Evolutionary conservation across 2,329 filamentous ascomycete genomes (phyloP).

Genomic region (Allantophomopsis cytisporea): DNA sequence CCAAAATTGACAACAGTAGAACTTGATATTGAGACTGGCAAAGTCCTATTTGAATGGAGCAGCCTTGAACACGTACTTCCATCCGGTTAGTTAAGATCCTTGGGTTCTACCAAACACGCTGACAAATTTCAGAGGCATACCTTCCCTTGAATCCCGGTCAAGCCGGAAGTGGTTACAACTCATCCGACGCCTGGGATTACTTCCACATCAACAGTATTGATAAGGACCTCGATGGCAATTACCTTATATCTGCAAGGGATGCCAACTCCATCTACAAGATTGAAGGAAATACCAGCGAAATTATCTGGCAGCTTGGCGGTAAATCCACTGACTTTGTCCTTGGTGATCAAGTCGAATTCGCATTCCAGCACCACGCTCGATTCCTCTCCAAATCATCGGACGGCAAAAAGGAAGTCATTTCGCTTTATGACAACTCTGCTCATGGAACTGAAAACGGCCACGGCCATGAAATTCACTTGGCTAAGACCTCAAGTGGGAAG

Average conservation of each 20-base stretch:
- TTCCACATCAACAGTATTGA: slow-evolving; percentile 23
- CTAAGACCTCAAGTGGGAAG: slow-evolving; percentile 9
- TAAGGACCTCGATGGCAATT: slow-evolving; percentile 25
- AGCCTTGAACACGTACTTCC: slow-evolving; percentile 35
- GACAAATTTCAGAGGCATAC: slow-evolving; percentile 23
- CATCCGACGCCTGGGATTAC: slow-evolving; percentile 25
- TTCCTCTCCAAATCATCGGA: slow-evolving; percentile 16
- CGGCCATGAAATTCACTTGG: slow-evolving; percentile 5
- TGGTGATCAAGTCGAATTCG: slow-evolving; percentile 28
- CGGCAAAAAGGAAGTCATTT: slow-evolving; percentile 7
- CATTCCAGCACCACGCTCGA: slow-evolving; percentile 34
- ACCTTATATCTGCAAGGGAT: slow-evolving; percentile 31
- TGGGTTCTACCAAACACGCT: slow-evolving; percentile 2
- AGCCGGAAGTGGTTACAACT: slow-evolving; percentile 21
- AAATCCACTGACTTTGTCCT: slow-evolving; percentile 26
- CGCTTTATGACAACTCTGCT: slow-evolving; percentile 12
- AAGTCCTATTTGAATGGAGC: slow-evolving; percentile 44
- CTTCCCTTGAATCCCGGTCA: slow-evolving; percentile 31
- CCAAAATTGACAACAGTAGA: slow-evolving; percentile 12
- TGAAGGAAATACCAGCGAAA: slow-evolving; percentile 26
- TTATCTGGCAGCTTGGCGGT: slow-evolving; percentile 32
- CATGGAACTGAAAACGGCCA: slow-evolving; percentile 5
- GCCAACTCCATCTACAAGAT: slow-evolving; percentile 31
- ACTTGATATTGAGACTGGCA: slow-evolving; percentile 27
- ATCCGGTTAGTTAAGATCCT: slow-evolving; percentile 23